Conservation (phyloP, 2,329 filamentous ascomycete genomes). For the Calonectria pteridis region DNA sequence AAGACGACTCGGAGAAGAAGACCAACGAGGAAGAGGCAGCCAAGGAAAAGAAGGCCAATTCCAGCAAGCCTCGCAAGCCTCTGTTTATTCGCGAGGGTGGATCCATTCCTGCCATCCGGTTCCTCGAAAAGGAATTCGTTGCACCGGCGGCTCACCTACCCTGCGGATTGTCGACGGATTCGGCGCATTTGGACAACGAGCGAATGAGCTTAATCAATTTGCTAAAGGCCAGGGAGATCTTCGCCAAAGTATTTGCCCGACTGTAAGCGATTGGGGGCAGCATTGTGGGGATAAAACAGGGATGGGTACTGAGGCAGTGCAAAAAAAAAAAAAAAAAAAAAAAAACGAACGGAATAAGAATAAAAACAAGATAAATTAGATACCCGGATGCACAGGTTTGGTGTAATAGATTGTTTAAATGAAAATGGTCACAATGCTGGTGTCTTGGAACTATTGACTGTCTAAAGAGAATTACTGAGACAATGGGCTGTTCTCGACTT, state of each 20-base stretch:
- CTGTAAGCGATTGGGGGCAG: slow-evolving; percentile 54
- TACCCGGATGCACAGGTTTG: not conserved
- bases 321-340: not conserved
- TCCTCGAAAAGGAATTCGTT: slow-evolving; percentile 92
- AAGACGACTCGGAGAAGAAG: slow-evolving; percentile 9
- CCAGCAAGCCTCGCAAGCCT: slow-evolving; percentile 68
- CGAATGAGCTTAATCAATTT: slow-evolving; percentile 88
- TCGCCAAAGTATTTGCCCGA: slow-evolving; percentile 84
- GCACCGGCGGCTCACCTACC: slow-evolving; percentile 94
- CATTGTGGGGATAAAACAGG: not conserved
- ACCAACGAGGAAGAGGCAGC: slow-evolving; percentile 32
- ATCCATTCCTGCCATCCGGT: slow-evolving; percentile 93
- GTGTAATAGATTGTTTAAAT: not conserved
- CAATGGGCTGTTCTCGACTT: not conserved
- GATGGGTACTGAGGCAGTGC: not conserved
- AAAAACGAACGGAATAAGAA: not conserved
- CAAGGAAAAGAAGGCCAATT: slow-evolving; percentile 30
- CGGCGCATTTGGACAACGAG: slow-evolving; percentile 95
- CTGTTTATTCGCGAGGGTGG: slow-evolving; percentile 97
- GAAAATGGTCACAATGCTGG: not conserved
- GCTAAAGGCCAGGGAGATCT: slow-evolving; percentile 92
- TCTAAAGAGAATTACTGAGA: not conserved
- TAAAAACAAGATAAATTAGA: not conserved
- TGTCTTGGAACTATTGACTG: not conserved
- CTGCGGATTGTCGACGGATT: slow-evolving; percentile 94